Base-by-base conservation (phyloP, 2,329 filamentous ascomycete species). In the Chaetomiaceae sp. region DNA sequence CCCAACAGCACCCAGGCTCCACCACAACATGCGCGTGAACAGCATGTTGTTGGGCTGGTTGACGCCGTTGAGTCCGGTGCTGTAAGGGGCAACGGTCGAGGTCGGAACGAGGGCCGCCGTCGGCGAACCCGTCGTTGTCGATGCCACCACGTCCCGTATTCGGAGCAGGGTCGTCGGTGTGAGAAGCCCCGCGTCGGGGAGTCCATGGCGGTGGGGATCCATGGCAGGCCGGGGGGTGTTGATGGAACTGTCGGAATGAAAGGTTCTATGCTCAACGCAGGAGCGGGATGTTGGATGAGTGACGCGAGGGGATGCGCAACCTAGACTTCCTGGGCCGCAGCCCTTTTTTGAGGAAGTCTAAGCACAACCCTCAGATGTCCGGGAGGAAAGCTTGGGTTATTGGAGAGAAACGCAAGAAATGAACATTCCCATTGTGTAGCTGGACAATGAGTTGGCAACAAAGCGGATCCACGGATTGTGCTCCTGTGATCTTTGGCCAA, bases 1-100 rank as follows among this genome's bases (percentile, higher is more conserved):
- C 37, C 68, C 78, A 45, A 79, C 64, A 47, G 73, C 70, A 15
- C 80, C 80, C 47, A 84, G 58, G 40, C 68, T 79, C 73, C 74
- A 80, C 79, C 79, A 83, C 11, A 83, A 58, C 32, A 70, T 63
- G 53, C 81, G 69, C 56, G 70, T 75, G 58, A 81, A 78, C 11
- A 78, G 55, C 54, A 78, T 62, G 60, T 84, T 82, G 54, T 73
- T 66, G 2, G 65, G 55, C 59, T 82, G 78, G 56, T 81, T 75
- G 52, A 84, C 79, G 45, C 80, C 80, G 56, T 74, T 75, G 50
- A 84, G 70, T 38, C 68, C 70, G 26, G 72, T 73, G 56, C 73
- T 69, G 60, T 72, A 84, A 15, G 75, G 73, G 12, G 73, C 70
- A 48, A 82, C 75, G 17, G 75, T 77, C 17, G 70, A 67, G 34